Evolutionary conservation across 441 rosid genomes (phyloP), one percentile per base, ranked within the genome.

Genomic region (Manihot esculenta): DNA sequence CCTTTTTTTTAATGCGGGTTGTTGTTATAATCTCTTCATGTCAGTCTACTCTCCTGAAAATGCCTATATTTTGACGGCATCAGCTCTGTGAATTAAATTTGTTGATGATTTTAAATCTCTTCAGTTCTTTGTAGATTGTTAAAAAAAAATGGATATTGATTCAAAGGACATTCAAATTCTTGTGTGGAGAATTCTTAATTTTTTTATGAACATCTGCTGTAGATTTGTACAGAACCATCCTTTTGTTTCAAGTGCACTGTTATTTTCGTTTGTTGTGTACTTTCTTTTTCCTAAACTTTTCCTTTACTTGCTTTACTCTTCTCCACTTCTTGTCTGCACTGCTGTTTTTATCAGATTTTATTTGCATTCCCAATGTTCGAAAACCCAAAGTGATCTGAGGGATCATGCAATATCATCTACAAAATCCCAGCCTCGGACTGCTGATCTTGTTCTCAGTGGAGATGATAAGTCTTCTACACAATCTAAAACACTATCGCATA

Each of bases 211-310:
- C 13, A 57, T 62, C n/a, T 74, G 73, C 42, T 80, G 44, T 65
- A 75, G 41, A 71, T 80, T 78, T 74, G 81, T 75, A 65, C 80
- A 75, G 64, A 84, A 79, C 55, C 80, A 85, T 47, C 97, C 98
- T 13, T 26, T 80, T 49, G 48, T 79, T 66, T 88, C 89, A 1
- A 64, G 74, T 17, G 71, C 75, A 48, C 62, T 82, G 41, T 50
- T 76, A 35, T 57, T 78, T 45, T 66, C 80, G 38, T 78, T 88
- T 56, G 62, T 73, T 44, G 51, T 92, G 4, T 87, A 83, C 76
- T 57, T 85, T 42, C 77, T 81, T 67, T 77, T 85, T 60, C 96
- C 97, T 62, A 73, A 81, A 21, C 76, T 85, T n/a, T 89, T 92
- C 83, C 75, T 68, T 73, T 71, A 85, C 74, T 67, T 90, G 78